Conservation (phyloP, 371 early-diverging fungal genomes). For the Lichtheimia hyalospora region DNA sequence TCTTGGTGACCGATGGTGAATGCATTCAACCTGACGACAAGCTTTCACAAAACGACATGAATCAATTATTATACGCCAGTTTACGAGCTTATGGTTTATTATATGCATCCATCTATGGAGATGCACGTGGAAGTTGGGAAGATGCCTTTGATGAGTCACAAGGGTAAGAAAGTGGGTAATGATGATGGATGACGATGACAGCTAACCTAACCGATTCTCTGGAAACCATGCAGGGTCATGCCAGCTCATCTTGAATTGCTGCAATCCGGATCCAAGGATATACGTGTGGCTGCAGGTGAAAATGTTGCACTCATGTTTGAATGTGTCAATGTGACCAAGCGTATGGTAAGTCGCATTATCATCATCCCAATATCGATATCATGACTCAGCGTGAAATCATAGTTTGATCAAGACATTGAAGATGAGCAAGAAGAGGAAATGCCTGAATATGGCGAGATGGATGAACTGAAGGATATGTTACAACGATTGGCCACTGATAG, state of each 20-base stretch:
- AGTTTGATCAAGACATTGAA: constrained; percentile 24
- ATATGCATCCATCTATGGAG: constrained; percentile 48
- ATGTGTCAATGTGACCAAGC: constrained; percentile 15
- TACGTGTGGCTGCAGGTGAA: constrained; percentile 71
- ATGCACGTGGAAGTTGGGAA: constrained; percentile 29
- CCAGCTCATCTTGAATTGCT: constrained; percentile 50
- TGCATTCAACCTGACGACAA: constrained; percentile 19
- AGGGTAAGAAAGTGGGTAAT: constrained; percentile 14
- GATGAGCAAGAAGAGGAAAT: constrained; percentile 42
- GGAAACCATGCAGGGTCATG: constrained; percentile 18
- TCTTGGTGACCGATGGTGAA: constrained; percentile 25
- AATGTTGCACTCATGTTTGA: constrained; percentile 73
- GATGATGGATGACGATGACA: too few species aligned
- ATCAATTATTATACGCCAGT: constrained; percentile 29
- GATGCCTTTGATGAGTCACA: constrained; percentile 47
- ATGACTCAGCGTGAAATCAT: neutral
- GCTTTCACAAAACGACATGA: constrained; percentile 16
- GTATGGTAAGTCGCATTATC: neutral
- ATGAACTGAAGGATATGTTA: constrained; percentile 52
- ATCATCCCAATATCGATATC: too few species aligned
- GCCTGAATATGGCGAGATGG: constrained; percentile 44
- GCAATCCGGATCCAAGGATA: constrained; percentile 55
- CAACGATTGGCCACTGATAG: constrained; percentile 57
- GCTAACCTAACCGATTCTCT: neutral
- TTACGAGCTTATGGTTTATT: constrained; percentile 48